These are phyloP conservation scores for Obba rivulosa DNA, from an alignment of 768 basidiomycete genomes.

Conservation along the genomic window DNA sequence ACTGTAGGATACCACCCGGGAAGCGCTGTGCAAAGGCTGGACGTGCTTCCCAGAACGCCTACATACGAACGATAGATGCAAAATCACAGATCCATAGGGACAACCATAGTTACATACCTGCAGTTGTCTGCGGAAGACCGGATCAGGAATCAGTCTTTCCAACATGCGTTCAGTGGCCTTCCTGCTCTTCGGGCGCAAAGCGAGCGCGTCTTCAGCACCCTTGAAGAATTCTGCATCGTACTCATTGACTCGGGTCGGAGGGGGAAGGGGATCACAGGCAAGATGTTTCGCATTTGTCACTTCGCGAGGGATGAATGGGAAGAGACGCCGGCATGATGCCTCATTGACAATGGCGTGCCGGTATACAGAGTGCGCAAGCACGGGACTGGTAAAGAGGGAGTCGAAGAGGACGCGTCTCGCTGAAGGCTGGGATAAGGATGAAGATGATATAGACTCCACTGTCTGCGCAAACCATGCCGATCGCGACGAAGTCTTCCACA, in stretches of 20 bases:
- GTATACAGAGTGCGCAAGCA: conserved; percentile 50
- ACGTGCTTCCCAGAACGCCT: conserved; percentile 54
- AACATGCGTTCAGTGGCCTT: conserved; percentile 48
- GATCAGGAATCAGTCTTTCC: conserved; percentile 54
- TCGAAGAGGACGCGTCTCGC: conserved; percentile 31
- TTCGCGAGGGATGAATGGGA: conserved; percentile 65
- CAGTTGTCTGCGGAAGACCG: conserved; percentile 50
- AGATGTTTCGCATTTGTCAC: conserved; percentile 50
- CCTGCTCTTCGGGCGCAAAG: conserved; percentile 32
- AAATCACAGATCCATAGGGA: neutral
- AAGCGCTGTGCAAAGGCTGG: conserved; percentile 51
- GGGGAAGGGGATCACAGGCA: conserved; percentile 87
- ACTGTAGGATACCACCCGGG: conserved; percentile 61
- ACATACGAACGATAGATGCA: conserved; percentile 3
- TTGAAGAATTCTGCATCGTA: conserved; percentile 79
- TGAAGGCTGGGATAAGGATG: conserved; percentile 20
- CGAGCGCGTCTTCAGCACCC: conserved; percentile 50
- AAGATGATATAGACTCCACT: conserved; percentile 36
- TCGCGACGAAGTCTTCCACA: conserved; percentile 77
- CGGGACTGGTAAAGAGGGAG: conserved; percentile 33
- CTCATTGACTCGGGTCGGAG: conserved; percentile 45
- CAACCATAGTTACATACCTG: conserved; percentile 36
- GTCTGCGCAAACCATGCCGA: conserved; percentile 68
- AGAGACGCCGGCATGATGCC: conserved; percentile 44
- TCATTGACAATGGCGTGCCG: conserved; percentile 79